These are phyloP conservation scores for Protomyces lactucae-debilis DNA, from an alignment of 1,139 yeast genomes.

Conservation along the genomic window DNA sequence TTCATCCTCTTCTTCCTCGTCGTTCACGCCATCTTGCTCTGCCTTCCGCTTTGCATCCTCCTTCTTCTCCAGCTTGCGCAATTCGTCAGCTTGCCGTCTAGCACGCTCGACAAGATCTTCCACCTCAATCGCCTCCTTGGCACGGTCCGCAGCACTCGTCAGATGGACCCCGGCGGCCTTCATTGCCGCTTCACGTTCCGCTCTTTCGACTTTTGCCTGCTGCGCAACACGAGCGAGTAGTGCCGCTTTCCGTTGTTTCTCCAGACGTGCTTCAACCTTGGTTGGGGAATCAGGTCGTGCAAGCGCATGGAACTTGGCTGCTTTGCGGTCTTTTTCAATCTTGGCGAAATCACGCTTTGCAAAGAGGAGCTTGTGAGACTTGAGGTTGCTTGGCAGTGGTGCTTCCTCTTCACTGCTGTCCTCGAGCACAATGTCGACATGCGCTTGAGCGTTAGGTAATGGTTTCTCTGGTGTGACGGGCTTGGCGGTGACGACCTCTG, in stretches of 20 bases:
- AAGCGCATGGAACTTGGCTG: constrained; percentile 22
- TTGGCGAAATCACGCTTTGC: constrained; percentile 7
- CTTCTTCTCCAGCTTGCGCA: constrained; percentile 45
- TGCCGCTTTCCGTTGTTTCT: constrained; percentile 28
- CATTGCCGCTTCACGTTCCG: constrained; percentile 36
- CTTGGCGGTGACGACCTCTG: neutral
- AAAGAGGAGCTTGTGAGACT: constrained; percentile 10
- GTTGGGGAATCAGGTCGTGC: constrained; percentile 27
- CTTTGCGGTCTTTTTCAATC: constrained; percentile 17
- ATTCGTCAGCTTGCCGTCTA: constrained; percentile 38
- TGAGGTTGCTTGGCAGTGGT: constrained; percentile 6
- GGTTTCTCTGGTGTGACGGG: neutral
- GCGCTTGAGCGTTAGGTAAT: neutral
- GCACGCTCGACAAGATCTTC: constrained; percentile 60
- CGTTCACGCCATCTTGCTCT: constrained; percentile 42
- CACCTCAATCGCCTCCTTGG: constrained; percentile 40
- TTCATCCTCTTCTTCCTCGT: constrained; percentile 38
- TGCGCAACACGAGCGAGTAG: constrained; percentile 35
- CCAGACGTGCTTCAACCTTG: constrained; percentile 28
- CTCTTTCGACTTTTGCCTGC: constrained; percentile 37
- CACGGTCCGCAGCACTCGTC: constrained; percentile 35
- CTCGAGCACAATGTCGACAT: constrained; percentile 5
- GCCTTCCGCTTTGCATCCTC: constrained; percentile 34
- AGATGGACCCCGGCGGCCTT: constrained; percentile 38
- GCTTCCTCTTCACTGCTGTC: constrained; percentile 12